A percentile compares a stretch with the other conserved stretches of the same genome.
Evolutionary conservation across 257 asterid genomes (phyloP).

Genomic region (Petrea volubilis): DNA sequence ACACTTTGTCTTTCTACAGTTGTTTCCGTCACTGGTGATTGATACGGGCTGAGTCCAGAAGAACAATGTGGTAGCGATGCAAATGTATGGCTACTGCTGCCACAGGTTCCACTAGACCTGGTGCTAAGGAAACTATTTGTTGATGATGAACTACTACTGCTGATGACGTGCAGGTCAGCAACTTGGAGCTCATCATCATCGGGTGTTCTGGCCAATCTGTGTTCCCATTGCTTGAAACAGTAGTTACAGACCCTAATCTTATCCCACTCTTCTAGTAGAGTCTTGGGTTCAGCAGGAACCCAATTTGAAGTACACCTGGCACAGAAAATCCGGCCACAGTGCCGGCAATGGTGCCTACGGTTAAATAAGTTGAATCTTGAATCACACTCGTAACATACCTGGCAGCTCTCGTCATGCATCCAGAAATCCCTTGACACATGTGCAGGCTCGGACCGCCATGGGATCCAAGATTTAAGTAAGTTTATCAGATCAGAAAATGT

Average conservation of each 20-base stretch:
- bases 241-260: constrained; percentile 79
- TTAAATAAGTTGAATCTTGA: constrained; percentile 76
- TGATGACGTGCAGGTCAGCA: constrained; percentile 48
- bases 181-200: constrained; percentile 52
- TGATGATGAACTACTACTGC: constrained; percentile 59
- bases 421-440: constrained; percentile 90
- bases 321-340: constrained; percentile 88
- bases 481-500: constrained; percentile 62
- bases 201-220: constrained; percentile 37
- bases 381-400: constrained; percentile 98
- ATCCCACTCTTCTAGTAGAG: constrained; percentile 59
- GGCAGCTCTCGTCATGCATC: constrained; percentile 99
- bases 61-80: constrained; percentile 62
- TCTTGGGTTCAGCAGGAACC: constrained; percentile 52
- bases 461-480: constrained; percentile 74
- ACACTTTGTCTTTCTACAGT: constrained; percentile 46
- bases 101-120: constrained; percentile 78
- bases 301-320: constrained; percentile 82
- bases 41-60: constrained; percentile 54
- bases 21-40: constrained; percentile 57
- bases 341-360: constrained; percentile 96
- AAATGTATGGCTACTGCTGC: constrained; percentile 58
- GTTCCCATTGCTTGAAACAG: constrained; percentile 79
- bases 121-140: constrained; percentile 75
- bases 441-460: constrained; percentile 73